Evolutionary conservation across 345 rosid species (phyloP).

Genomic region (Cardamine chenopodiifolia): DNA sequence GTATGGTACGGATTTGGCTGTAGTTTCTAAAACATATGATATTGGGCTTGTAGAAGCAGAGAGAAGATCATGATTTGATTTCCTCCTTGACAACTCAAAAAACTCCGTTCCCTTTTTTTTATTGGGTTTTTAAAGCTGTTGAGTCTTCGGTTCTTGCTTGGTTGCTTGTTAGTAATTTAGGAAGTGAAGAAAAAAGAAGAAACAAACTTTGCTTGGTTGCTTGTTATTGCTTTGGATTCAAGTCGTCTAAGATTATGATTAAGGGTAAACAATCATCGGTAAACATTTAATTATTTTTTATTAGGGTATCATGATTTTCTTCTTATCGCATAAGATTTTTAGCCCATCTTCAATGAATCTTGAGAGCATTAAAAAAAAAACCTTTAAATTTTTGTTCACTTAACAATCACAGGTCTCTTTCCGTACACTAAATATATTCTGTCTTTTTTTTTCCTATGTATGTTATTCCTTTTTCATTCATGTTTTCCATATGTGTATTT

Average conservation of each 20-base stretch:
- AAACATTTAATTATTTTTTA: too few relatives aligned
- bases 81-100: conserved; percentile 11
- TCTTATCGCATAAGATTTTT: not conserved
- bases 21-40: conserved; percentile 29
- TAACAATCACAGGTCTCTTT: conserved; percentile 1
- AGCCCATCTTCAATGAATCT: not conserved
- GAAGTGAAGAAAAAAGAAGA: not conserved
- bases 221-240: not conserved
- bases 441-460: not conserved
- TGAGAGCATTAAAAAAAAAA: not conserved
- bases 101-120: not conserved
- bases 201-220: not conserved
- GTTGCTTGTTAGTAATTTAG: conserved; percentile 15
- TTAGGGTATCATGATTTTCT: not conserved
- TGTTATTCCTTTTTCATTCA: not conserved
- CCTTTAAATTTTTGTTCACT: too few relatives aligned
- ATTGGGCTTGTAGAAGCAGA: conserved; percentile 28
- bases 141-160: not conserved
- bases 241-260: conserved; percentile 5
- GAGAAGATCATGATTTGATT: conserved; percentile 30
- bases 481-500: conserved; percentile 16
- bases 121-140: not conserved
- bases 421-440: not conserved
- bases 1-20: conserved; percentile 27
- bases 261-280: too few relatives aligned